Conservation (phyloP, 345 rosid species). For the Kernera saxatilis region DNA sequence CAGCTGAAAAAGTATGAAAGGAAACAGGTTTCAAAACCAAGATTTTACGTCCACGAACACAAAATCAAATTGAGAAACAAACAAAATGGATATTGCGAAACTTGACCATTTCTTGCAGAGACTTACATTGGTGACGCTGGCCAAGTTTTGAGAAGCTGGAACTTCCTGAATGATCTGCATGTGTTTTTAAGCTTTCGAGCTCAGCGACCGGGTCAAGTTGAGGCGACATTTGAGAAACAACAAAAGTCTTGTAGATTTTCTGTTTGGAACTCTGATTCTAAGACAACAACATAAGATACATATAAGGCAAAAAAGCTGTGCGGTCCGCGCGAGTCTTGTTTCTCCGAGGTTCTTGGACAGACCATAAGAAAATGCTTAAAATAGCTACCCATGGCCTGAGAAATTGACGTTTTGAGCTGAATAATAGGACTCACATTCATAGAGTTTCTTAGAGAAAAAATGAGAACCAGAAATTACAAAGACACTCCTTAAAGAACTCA, state of each 20-base stretch:
- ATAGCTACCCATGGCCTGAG: conserved; percentile 11
- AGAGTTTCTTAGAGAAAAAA: not conserved
- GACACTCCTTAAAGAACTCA: not conserved
- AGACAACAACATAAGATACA: conserved; percentile 14
- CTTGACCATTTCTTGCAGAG: not conserved
- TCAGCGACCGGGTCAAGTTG: conserved; percentile 30
- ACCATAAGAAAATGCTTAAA: conserved; percentile 19
- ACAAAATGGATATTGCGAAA: not conserved
- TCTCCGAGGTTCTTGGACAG: conserved; percentile 35
- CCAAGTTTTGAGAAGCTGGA: conserved; percentile 37
- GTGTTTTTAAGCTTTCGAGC: conserved; percentile 29
- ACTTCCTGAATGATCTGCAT: conserved; percentile 29
- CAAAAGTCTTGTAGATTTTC: not conserved
- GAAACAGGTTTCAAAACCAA: not conserved
- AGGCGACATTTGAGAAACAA: conserved; percentile 7
- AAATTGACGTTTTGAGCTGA: conserved; percentile 20
- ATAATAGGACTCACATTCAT: not conserved
- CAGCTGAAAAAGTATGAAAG: conserved; percentile 17
- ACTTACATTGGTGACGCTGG: conserved; percentile 49
- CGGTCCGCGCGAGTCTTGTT: conserved; percentile 15
- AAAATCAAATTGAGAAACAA: not conserved
- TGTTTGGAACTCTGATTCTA: not conserved
- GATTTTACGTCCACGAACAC: not conserved
- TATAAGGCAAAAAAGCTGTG: not conserved
- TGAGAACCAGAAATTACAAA: not conserved